Evolutionary conservation across 805 yeast species (phyloP).

Genomic region (Ascoidea asiatica): DNA sequence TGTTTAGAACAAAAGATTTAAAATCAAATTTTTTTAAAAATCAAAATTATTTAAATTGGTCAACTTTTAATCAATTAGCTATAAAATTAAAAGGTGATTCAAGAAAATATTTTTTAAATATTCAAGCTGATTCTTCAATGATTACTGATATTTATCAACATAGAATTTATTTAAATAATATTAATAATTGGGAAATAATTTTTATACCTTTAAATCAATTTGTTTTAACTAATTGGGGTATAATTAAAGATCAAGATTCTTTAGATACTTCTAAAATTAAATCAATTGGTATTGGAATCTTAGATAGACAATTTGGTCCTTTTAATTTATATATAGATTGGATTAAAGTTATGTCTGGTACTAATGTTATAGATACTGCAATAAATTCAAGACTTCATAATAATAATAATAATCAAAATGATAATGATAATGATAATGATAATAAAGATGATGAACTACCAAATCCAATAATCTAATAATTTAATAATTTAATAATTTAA

Average conservation of each 20-base stretch:
- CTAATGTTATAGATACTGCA: constrained; percentile 29
- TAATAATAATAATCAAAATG: neutral
- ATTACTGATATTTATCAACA: constrained; percentile 76
- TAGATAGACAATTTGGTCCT: constrained; percentile 71
- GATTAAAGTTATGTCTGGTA: constrained; percentile 55
- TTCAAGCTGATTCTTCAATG: constrained; percentile 71
- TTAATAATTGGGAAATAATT: constrained; percentile 77
- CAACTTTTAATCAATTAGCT: constrained; percentile 44
- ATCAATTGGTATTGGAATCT: constrained; percentile 65
- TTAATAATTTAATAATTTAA: neutral
- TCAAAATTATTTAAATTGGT: constrained; percentile 38
- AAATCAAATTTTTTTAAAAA: constrained; percentile 26
- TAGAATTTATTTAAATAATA: constrained; percentile 53
- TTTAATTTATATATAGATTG: constrained; percentile 56
- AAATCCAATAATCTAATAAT: too few species aligned
- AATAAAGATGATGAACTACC: neutral
- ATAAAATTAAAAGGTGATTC: constrained; percentile 61
- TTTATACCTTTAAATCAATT: constrained; percentile 66
- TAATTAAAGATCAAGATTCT: constrained; percentile 39
- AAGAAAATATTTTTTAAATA: constrained; percentile 63
- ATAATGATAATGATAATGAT: neutral
- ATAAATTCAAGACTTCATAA: constrained; percentile 16
- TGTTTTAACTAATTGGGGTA: constrained; percentile 77
- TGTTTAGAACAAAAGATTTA: constrained; percentile 70
- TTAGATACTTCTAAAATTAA: constrained; percentile 53